phyloP scores from a whole-genome alignment of 1,139 yeast genomes.

The Scheffersomyces titani region DNA sequence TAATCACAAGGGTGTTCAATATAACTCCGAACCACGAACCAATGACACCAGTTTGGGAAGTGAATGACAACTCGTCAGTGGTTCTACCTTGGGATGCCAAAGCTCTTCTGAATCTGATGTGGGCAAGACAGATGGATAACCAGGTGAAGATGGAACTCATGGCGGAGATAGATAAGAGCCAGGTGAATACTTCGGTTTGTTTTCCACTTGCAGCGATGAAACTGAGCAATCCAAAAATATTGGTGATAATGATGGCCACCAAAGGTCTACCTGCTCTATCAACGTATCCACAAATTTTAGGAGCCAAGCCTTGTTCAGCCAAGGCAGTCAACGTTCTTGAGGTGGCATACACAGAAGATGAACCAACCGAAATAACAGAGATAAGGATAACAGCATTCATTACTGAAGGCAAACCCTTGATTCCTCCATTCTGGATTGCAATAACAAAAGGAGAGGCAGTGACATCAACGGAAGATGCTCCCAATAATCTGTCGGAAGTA shows the following conservation, averaged over 20 bases:
- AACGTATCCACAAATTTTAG: conserved; percentile 25
- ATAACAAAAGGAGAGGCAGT: conserved; percentile 57
- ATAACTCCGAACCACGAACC: conserved; percentile 55
- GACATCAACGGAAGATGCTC: conserved; percentile 39
- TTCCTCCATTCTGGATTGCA: conserved; percentile 61
- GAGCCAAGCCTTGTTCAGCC: conserved; percentile 27
- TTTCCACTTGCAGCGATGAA: conserved; percentile 34
- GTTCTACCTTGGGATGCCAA: conserved; percentile 28
- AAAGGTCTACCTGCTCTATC: conserved; percentile 29
- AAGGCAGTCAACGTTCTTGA: conserved; percentile 27
- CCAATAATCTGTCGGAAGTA: conserved; percentile 31
- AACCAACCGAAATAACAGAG: conserved; percentile 58
- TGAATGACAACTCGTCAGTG: conserved; percentile 56
- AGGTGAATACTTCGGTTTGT: conserved; percentile 33
- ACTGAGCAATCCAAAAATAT: conserved; percentile 29
- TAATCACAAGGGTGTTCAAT: conserved; percentile 49
- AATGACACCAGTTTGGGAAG: conserved; percentile 54
- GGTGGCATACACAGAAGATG: conserved; percentile 27
- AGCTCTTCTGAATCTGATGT: conserved; percentile 39
- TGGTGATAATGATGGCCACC: conserved; percentile 32
- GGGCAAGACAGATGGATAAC: conserved; percentile 39
- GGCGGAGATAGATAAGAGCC: conserved; percentile 42
- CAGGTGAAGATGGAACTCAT: conserved; percentile 43
- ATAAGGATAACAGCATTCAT: conserved; percentile 73
- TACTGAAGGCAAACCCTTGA: conserved; percentile 64